Base-by-base conservation (phyloP, 106 monocot species). In the Allium sativum region DNA sequence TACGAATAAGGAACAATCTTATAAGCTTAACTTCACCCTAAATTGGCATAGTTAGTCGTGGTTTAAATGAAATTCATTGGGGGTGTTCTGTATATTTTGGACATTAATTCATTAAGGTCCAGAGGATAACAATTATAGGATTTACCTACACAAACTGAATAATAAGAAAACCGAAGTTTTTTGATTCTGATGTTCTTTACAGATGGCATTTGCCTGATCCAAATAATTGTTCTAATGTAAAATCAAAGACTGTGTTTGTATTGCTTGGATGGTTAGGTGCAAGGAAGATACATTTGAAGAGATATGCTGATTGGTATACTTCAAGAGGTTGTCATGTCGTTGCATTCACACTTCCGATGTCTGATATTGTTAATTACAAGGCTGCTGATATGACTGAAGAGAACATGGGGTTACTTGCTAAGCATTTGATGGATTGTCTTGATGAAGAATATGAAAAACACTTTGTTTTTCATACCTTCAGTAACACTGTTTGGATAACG, bases 301-400 rank as follows among this genome's bases (percentile, higher is more conserved):
- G 64, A 64, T 98, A 98, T 68, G 91, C 96, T 4, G 91, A 98
- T 9, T 98, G 84, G 87, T 98, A 98, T 66, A 91, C 96, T 10
- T 87, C 91, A 9, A 82, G 82, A 69, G 96, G 96, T 13, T 98
- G 79, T 61, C 77, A 98, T 76, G 96, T 68, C 1, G 76, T 98
- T 47, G 85, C 96, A 4, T 98, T 98, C 65, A 98, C 91, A 21
- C 85, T 87, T 54, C 96, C 96, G 5, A 88, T 91, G 84, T 64
- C 66, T 2, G 82, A 98, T 64, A 71, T 98, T 21, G 20, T 91
- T 0, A 82, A 84, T 69, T 96, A 91, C 59, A 98, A 74, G 43
- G 71, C 78, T 55, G 80, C 84, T 7, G 96, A 87, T 21, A 80
- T 85, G 47, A 71, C 72, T 1, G 91, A 98, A 68, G 56, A 82